Evolutionary conservation across 768 basidiomycete species (phyloP).

Genomic region (Lanmaoa pseudosensibilis): DNA sequence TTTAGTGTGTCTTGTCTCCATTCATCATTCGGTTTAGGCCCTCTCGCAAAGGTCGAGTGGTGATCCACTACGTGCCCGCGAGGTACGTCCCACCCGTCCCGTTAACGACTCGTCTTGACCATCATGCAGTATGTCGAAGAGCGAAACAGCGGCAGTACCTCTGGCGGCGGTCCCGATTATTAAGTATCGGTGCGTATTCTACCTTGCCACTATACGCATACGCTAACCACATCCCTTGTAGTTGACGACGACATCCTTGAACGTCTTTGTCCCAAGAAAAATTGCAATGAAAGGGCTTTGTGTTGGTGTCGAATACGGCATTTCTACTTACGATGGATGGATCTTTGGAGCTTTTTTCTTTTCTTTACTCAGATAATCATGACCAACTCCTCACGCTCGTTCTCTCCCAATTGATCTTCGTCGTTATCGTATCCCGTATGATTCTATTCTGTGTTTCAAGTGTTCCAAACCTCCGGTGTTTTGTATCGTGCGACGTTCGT

Average conservation of each 20-base stretch:
- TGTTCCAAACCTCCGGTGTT: no score
- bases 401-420: not conserved
- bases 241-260: not conserved
- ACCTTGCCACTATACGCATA: rapidly evolving
- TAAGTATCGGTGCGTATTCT: not conserved
- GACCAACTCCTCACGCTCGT: conserved; percentile 5
- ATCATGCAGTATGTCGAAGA: not conserved
- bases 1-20: no score
- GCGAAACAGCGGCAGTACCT: not conserved
- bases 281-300: not conserved
- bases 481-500: not conserved
- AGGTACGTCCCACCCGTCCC: not conserved
- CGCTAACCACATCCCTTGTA: not conserved
- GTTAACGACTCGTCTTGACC: not conserved
- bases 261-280: not conserved
- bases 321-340: not conserved
- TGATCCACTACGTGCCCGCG: not conserved
- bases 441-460: conserved; percentile 2
- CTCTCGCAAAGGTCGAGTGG: not conserved
- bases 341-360: not conserved
- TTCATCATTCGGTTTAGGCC: not conserved
- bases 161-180: not conserved
- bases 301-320: not conserved
- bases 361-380: not conserved
- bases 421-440: not conserved